Conservation (phyloP, 1,284 basidiomycete genomes). For the Mycena citricolor region DNA sequence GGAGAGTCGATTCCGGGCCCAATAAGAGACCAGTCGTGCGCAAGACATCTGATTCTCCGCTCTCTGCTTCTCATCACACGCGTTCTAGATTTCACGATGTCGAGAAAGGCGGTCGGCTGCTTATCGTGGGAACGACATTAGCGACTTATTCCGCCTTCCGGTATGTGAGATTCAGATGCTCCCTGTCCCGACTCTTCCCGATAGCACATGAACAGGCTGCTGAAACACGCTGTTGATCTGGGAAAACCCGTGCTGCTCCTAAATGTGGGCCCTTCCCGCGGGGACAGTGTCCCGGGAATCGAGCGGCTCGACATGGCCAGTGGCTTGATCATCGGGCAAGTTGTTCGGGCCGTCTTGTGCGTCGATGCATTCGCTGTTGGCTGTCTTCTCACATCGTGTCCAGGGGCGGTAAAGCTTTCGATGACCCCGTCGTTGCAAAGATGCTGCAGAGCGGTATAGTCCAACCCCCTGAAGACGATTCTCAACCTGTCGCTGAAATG, state of each 20-base stretch:
- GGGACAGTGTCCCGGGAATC: constrained; percentile 69
- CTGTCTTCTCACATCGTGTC: not conserved
- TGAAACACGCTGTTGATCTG: constrained; percentile 76
- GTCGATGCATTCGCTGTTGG: constrained; percentile 27
- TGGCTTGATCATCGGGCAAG: constrained; percentile 67
- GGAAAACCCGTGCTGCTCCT: constrained; percentile 79
- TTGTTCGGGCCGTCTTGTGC: constrained; percentile 56
- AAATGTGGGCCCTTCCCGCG: constrained; percentile 85
- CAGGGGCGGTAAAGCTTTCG: constrained; percentile 41
- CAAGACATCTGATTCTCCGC: constrained; percentile 13
- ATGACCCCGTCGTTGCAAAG: constrained; percentile 42
- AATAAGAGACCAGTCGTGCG: constrained; percentile 74
- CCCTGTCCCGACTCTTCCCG: constrained; percentile 2
- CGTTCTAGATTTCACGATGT: constrained; percentile 57
- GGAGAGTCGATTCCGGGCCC: constrained; percentile 75
- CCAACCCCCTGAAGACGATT: constrained; percentile 45
- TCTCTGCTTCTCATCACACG: not conserved
- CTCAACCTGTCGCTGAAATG: constrained; percentile 14
- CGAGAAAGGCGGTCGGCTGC: constrained; percentile 61
- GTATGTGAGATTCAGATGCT: constrained; percentile 35
- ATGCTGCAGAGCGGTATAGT: constrained; percentile 58
- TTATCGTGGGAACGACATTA: constrained; percentile 85
- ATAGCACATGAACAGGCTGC: constrained; percentile 46
- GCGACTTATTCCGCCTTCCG: constrained; percentile 92
- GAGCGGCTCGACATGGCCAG: constrained; percentile 77